Conservation (phyloP, 208 protist genomes). For the Crithidia fasciculata region DNA sequence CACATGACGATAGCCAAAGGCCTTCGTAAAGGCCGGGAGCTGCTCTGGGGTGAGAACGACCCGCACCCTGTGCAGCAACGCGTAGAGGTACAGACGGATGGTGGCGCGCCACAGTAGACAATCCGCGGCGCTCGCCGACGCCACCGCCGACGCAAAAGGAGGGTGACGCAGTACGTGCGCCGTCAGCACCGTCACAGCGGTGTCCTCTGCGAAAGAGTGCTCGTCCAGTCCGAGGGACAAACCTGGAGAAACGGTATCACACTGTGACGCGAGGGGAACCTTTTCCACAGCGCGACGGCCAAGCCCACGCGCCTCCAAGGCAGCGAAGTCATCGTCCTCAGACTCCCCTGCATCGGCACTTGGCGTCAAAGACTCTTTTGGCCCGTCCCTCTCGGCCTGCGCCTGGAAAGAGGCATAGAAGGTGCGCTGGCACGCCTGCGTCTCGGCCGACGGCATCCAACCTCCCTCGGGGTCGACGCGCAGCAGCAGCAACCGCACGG, state of each 20-base stretch:
- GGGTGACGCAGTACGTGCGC: conserved; percentile 5
- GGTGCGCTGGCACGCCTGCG: conserved; percentile 31
- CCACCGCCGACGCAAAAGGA: background rate
- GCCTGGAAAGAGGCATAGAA: conserved; percentile 34
- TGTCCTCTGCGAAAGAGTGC: conserved; percentile 6
- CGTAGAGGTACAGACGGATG: conserved; percentile 50
- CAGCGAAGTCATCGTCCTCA: conserved; percentile 7
- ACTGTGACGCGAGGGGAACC: background rate
- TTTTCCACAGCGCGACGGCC: conserved; percentile 7
- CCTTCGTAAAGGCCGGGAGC: conserved; percentile 45
- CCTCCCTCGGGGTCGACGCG: conserved; percentile 58
- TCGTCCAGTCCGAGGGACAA: background rate
- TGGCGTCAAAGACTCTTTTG: background rate
- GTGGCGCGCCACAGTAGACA: conserved; percentile 29
- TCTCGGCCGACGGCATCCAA: conserved; percentile 50
- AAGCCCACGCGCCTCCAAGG: conserved; percentile 8
- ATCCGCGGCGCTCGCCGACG: background rate
- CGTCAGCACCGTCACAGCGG: conserved; percentile 4
- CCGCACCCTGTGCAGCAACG: conserved; percentile 38
- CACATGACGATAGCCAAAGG: conserved; percentile 42
- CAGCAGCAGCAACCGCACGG: conserved; percentile 54
- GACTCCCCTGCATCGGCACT: background rate
- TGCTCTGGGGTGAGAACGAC: conserved; percentile 63
- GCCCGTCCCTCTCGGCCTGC: background rate
- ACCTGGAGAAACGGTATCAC: background rate